Conservation (phyloP, 2,329 filamentous ascomycete genomes). For the Scytalidium sp. region DNA sequence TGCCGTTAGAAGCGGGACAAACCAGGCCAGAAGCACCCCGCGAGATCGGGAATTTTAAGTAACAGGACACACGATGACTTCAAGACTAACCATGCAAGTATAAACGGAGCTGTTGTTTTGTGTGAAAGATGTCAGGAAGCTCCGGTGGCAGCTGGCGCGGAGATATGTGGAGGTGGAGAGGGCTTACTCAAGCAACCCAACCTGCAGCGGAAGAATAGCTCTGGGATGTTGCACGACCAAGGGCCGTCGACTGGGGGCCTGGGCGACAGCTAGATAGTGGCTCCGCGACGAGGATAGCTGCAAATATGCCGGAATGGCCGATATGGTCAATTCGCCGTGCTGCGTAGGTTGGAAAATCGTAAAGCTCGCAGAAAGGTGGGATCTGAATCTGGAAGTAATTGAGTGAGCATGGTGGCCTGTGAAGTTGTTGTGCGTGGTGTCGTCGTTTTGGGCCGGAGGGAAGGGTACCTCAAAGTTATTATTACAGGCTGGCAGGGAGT, state of each 20-base stretch:
- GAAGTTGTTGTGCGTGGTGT: not conserved
- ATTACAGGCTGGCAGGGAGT: not conserved
- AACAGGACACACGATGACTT: not conserved
- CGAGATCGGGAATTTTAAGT: not conserved
- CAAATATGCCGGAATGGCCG: not conserved
- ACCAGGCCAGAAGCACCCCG: not conserved
- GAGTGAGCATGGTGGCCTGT: not conserved
- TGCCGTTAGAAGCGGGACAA: not conserved
- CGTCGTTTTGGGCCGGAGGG: not conserved
- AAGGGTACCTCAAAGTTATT: not conserved
- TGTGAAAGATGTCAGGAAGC: not conserved
- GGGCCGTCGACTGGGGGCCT: not conserved
- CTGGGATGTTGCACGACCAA: not conserved
- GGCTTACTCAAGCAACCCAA: not conserved
- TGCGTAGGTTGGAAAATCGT: not conserved
- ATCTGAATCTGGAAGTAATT: not conserved
- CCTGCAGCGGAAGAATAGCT: not conserved
- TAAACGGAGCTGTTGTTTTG: not conserved
- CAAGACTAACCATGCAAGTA: not conserved
- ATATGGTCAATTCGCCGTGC: not conserved
- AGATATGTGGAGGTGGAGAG: not conserved
- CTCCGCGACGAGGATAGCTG: too few relatives aligned
- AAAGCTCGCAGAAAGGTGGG: not conserved
- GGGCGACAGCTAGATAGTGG: too few relatives aligned
- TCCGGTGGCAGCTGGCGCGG: not conserved